Evolutionary conservation across 768 basidiomycete species (phyloP), one percentile per base, ranked within the genome.

Genomic region (Rhodotorula toruloides): DNA sequence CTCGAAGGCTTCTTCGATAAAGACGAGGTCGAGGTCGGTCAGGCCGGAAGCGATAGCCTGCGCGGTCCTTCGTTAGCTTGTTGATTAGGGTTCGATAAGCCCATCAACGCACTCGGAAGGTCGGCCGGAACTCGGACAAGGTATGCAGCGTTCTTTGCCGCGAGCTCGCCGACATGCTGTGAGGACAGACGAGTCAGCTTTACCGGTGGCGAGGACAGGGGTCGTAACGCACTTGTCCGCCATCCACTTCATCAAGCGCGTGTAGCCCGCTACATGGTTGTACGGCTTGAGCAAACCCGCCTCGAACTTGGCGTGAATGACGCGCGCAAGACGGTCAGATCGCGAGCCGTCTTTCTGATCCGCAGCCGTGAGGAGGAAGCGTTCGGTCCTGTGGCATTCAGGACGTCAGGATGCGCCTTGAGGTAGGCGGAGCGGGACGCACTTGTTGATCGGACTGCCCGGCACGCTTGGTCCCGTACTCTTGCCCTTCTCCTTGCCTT

Each of bases 1-100:
- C 77, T 99, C 94, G 74, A 98, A 97, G 0, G 89, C 92, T 78
- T 98, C 94, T 77, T 98, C 94, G 73, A 99, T 93, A 77, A 96
- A 94, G 19, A 98, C 89, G 34, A 96, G 83, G 77, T 99, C 94
- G 54, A 93, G 82, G 76, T 93, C 89, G 58, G 85, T 84, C 63
- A 93, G 80, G n/a, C 87, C 86, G 75, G 91, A 88, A 0, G 89
- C 89, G 49, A 91, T 85, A 25, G 73, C 70, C 66, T 74, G 37
- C 34, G 10, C 29, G n/a, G 27, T 27, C 32, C 21, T 2, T 32
- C 3, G 27, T 10, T 16, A 17, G 42, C 22, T 8, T 10, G 42
- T 32, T 25, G 52, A 32, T 12, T 9, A 16, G 36, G 42, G 19
- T 14, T 32, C 65, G 76, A 8, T n/a, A 19, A 29, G 16, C n/a